phyloP scores from a whole-genome alignment of 164 flowering plant genomes.

The Chloranthus sessilifolius region DNA sequence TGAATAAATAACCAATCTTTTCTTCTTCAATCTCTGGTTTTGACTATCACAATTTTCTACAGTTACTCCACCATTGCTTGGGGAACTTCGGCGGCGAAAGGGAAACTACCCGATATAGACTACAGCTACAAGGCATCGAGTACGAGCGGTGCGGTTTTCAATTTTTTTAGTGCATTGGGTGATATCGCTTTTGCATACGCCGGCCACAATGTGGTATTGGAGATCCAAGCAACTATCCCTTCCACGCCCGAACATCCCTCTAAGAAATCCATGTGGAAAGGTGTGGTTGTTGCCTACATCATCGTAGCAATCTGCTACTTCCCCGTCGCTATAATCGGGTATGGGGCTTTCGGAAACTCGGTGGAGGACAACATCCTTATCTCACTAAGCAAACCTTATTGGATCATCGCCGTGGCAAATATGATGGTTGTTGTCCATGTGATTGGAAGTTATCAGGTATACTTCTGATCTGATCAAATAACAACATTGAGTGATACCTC shows the following conservation, averaged over 20 bases:
- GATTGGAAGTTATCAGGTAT: constrained; percentile 1
- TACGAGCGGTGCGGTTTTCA: neutral
- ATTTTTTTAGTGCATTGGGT: neutral
- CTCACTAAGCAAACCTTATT: neutral
- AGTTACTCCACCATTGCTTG: neutral
- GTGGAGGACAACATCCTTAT: neutral
- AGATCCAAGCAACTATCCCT: neutral
- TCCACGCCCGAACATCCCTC: neutral
- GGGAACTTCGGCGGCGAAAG: neutral
- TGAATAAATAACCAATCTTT: too few species aligned
- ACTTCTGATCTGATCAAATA: neutral
- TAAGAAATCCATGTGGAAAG: neutral
- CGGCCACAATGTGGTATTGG: neutral
- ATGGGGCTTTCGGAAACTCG: neutral
- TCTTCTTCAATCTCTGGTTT: too few species aligned
- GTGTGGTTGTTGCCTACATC: constrained; percentile 2
- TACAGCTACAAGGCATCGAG: neutral
- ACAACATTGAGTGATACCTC: too few species aligned
- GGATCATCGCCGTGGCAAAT: neutral
- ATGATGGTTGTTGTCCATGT: neutral
- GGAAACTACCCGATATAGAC: neutral
- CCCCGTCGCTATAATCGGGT: neutral
- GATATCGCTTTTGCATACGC: neutral
- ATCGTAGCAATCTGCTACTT: constrained; percentile 15
- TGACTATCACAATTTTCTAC: neutral